Evolutionary conservation across 1,284 basidiomycete genomes (phyloP).

Genomic region (Chalciporus sp.): DNA sequence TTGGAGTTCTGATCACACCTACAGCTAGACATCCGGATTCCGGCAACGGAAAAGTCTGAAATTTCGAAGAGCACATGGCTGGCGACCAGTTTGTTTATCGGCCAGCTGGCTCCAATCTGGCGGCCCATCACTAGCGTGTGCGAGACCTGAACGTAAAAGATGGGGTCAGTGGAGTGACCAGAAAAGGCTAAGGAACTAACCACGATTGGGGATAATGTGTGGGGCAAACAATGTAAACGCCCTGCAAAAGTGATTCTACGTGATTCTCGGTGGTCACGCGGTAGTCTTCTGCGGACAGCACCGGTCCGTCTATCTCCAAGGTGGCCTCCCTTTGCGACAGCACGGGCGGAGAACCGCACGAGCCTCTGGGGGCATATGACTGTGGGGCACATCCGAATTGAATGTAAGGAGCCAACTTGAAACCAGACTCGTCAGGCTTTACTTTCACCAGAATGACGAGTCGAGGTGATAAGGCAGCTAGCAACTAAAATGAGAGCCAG

Average conservation of each 20-base stretch:
- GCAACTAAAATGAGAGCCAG: too few species aligned
- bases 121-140: background rate
- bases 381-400: background rate
- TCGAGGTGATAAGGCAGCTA: background rate
- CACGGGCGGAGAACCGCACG: background rate
- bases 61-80: background rate
- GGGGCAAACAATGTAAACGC: background rate
- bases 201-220: slow-evolving; percentile 4
- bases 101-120: too few species aligned
- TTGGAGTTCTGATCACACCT: background rate
- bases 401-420: background rate
- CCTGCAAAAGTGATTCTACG: too few species aligned
- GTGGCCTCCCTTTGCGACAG: background rate
- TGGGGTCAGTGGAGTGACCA: background rate
- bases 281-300: slow-evolving; percentile 1
- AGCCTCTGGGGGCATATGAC: background rate
- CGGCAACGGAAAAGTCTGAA: background rate
- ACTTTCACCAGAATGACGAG: background rate
- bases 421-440: too few species aligned
- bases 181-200: slow-evolving; percentile 7
- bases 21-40: background rate
- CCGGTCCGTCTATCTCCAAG: slow-evolving; percentile 1
- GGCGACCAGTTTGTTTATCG: background rate
- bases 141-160: background rate
- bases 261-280: slow-evolving; percentile 12